phyloP scores from a whole-genome alignment of 192 early-diverging fungal species.

The Podila epigama region DNA sequence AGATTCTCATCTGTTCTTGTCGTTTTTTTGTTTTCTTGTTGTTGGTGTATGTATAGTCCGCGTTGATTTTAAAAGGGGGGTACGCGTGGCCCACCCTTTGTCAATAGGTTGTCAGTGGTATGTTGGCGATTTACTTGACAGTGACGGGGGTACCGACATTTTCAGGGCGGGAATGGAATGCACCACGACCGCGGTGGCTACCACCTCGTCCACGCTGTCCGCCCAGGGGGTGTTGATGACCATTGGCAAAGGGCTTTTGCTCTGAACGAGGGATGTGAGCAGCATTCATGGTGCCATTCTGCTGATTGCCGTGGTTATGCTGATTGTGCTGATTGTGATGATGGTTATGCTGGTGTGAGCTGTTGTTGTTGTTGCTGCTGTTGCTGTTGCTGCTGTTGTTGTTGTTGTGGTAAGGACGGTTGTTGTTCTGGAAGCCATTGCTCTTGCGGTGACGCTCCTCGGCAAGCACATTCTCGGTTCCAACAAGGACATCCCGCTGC shows the following conservation, averaged over 20 bases:
- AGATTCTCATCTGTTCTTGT: slow-evolving; percentile 21
- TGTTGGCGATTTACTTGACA: slow-evolving; percentile 22
- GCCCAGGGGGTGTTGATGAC: slow-evolving; percentile 8
- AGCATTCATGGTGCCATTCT: background rate
- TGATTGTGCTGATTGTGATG: too few species aligned
- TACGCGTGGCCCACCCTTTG: background rate
- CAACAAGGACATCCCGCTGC: slow-evolving; percentile 55
- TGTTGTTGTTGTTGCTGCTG: slow-evolving; percentile 5
- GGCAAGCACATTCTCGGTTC: slow-evolving; percentile 48
- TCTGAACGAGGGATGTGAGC: slow-evolving; percentile 2
- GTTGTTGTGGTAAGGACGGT: slow-evolving; percentile 9
- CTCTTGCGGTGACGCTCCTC: slow-evolving; percentile 57
- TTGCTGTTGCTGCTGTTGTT: slow-evolving; percentile 8
- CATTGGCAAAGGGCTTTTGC: slow-evolving; percentile 5
- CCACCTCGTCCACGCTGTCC: slow-evolving; percentile 13
- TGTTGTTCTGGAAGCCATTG: slow-evolving; percentile 9
- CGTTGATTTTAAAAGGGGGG: too few species aligned
- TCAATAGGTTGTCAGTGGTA: slow-evolving; percentile 5
- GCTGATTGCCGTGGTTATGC: too few species aligned
- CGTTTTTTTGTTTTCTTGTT: slow-evolving; percentile 16
- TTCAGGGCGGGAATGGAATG: slow-evolving; percentile 24
- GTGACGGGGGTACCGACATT: slow-evolving; percentile 25
- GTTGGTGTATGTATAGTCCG: too few species aligned
- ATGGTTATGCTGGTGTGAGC: too few species aligned
- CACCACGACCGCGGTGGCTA: slow-evolving; percentile 17